Percentiles rank a stretch among this genome's conserved stretches.
phyloP scores from a whole-genome alignment of 2,329 filamentous ascomycete species.

The Pseudogymnoascus sp. region DNA sequence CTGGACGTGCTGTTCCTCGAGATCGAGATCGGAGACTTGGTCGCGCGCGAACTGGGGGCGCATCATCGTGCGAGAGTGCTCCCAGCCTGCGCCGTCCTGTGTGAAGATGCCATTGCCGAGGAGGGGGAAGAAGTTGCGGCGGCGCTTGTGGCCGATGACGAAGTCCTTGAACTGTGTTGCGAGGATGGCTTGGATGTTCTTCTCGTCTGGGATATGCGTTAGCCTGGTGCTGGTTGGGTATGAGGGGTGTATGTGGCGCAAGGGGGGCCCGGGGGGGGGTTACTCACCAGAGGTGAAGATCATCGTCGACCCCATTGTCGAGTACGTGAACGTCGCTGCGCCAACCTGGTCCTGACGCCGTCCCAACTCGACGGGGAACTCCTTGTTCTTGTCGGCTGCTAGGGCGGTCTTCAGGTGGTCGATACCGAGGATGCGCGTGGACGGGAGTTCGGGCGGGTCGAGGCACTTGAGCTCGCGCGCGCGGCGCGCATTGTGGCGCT shows the following conservation, averaged over 20 bases:
- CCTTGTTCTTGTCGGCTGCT: slow-evolving; percentile 17
- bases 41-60: slow-evolving; percentile 46
- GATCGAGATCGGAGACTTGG: slow-evolving; percentile 56
- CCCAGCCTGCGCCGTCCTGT: slow-evolving; percentile 24
- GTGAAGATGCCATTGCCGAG: slow-evolving; percentile 27
- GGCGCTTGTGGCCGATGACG: slow-evolving; percentile 42
- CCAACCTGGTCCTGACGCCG: slow-evolving; percentile 28
- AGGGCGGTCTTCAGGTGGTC: slow-evolving; percentile 20
- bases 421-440: slow-evolving; percentile 21
- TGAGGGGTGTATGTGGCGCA: slow-evolving; percentile 27
- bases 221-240: slow-evolving; percentile 37
- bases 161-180: slow-evolving; percentile 45
- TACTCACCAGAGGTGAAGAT: slow-evolving; percentile 16
- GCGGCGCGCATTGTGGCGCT: slow-evolving; percentile 16
- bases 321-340: slow-evolving; percentile 21
- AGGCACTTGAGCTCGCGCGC: slow-evolving; percentile 22
- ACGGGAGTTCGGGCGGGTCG: slow-evolving; percentile 18
- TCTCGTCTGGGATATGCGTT: slow-evolving; percentile 19
- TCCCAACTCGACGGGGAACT: slow-evolving; percentile 23
- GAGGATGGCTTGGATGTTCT: slow-evolving; percentile 48
- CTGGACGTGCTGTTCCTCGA: slow-evolving; percentile 61
- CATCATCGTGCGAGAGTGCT: slow-evolving; percentile 35
- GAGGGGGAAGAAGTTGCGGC: slow-evolving; percentile 37
- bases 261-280: slow-evolving; percentile 15
- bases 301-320: slow-evolving; percentile 15